phyloP scores from a whole-genome alignment of 805 yeast genomes.

The Candida taoyuanica region DNA sequence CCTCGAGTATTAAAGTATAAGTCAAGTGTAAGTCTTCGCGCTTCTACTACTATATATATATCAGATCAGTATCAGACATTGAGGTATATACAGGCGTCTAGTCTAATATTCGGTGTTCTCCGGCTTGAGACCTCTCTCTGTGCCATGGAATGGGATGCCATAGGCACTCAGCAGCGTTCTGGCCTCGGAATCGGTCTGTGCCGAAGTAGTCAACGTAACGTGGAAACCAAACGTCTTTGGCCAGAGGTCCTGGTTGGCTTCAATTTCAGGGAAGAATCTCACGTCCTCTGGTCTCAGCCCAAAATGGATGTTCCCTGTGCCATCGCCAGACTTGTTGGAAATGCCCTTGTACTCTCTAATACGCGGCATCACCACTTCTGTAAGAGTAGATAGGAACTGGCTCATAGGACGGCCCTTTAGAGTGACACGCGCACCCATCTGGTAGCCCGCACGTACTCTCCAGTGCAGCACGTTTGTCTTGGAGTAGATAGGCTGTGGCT shows the following conservation, averaged over 20 bases:
- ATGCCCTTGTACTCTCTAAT: conserved; percentile 84
- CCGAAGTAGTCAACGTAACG: conserved; percentile 78
- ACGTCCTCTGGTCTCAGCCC: conserved; percentile 78
- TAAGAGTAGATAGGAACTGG: conserved; percentile 79
- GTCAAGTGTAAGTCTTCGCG: no score
- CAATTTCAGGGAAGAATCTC: conserved; percentile 88
- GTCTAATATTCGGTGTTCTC: conserved; percentile 23
- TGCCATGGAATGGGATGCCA: conserved; percentile 72
- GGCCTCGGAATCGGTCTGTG: conserved; percentile 88
- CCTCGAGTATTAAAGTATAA: no score
- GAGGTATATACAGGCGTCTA: background rate
- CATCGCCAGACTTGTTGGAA: conserved; percentile 73
- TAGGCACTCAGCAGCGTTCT: conserved; percentile 75
- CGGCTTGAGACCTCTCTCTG: conserved; percentile 34
- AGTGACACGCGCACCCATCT: conserved; percentile 84
- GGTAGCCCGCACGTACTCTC: conserved; percentile 82
- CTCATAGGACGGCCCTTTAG: conserved; percentile 76
- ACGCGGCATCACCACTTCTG: conserved; percentile 91
- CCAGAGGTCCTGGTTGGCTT: conserved; percentile 84
- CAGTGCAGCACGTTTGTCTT: conserved; percentile 78
- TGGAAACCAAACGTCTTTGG: conserved; percentile 84
- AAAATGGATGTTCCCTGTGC: conserved; percentile 78
- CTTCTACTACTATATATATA: no score
- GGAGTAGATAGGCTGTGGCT: conserved; percentile 69
- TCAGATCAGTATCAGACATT: background rate